phyloP scores from a whole-genome alignment of 768 basidiomycete species.

The Tylopilus felleus region DNA sequence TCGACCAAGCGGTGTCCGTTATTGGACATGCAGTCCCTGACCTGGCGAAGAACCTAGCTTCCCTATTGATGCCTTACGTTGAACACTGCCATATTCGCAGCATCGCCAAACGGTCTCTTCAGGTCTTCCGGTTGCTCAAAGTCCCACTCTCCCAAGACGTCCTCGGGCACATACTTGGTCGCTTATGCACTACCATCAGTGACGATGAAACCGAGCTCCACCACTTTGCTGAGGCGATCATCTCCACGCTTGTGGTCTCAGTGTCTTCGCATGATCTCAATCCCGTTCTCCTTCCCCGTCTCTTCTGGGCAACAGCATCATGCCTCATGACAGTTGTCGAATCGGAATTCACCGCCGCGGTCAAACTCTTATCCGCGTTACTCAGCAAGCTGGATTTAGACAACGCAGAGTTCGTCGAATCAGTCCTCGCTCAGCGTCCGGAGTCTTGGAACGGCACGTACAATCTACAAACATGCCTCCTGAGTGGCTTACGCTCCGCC shows the following conservation, averaged over 20 bases:
- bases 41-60: constrained; percentile 76
- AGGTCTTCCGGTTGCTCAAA: constrained; percentile 81
- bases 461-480: constrained; percentile 64
- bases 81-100: constrained; percentile 84
- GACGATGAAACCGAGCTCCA: constrained; percentile 75
- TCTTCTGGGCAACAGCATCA: constrained; percentile 85
- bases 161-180: constrained; percentile 74
- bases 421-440: constrained; percentile 67
- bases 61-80: constrained; percentile 77
- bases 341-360: constrained; percentile 66
- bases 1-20: constrained; percentile 61
- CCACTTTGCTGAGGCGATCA: constrained; percentile 77
- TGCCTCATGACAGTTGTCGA: constrained; percentile 82
- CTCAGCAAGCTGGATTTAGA: constrained; percentile 69
- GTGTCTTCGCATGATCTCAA: constrained; percentile 56
- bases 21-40: constrained; percentile 66
- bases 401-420: constrained; percentile 62
- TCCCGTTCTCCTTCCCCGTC: constrained; percentile 64
- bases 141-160: constrained; percentile 68
- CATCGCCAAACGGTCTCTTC: constrained; percentile 84
- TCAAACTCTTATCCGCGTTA: constrained; percentile 62
- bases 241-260: constrained; percentile 68
- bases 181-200: constrained; percentile 81
- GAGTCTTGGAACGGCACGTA: constrained; percentile 63
- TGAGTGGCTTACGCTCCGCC: constrained; percentile 80